phyloP scores from a whole-genome alignment of 345 rosid species.

The Toxicodendron radicans region DNA sequence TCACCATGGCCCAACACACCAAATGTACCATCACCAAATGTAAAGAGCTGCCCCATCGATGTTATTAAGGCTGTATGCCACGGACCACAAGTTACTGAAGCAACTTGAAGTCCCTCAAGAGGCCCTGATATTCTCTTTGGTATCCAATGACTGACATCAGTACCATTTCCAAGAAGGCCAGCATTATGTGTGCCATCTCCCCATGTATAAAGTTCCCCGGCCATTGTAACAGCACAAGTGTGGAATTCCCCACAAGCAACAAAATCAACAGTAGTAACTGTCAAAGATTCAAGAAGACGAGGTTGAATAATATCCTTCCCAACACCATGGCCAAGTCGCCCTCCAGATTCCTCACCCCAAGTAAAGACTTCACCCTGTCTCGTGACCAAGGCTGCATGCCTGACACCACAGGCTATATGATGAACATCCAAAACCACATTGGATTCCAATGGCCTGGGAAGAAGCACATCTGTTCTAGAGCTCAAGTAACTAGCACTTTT shows the following conservation, averaged over 20 bases:
- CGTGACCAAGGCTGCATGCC: slow-evolving; percentile 86
- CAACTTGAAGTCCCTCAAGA: slow-evolving; percentile 87
- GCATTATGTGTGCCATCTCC: slow-evolving; percentile 93
- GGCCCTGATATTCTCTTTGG: slow-evolving; percentile 94
- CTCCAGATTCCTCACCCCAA: slow-evolving; percentile 98
- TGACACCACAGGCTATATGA: slow-evolving; percentile 86
- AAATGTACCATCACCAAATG: slow-evolving; percentile 95
- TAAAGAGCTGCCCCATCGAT: slow-evolving; percentile 81
- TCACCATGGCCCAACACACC: slow-evolving; percentile 95
- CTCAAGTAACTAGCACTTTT: slow-evolving; percentile 52
- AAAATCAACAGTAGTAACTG: slow-evolving; percentile 59
- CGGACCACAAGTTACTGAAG: slow-evolving; percentile 89
- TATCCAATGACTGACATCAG: slow-evolving; percentile 92
- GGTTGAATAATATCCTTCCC: slow-evolving; percentile 80
- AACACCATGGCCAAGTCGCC: slow-evolving; percentile 92
- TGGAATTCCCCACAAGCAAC: slow-evolving; percentile 98
- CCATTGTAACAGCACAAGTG: slow-evolving; percentile 85
- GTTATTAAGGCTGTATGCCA: slow-evolving; percentile 98
- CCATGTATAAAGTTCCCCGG: slow-evolving; percentile 96
- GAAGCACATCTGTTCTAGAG: slow-evolving; percentile 64
- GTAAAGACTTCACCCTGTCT: slow-evolving; percentile 93
- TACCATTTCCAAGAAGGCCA: slow-evolving; percentile 93
- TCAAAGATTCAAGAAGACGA: slow-evolving; percentile 72
- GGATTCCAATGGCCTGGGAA: slow-evolving; percentile 82
- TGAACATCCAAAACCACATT: slow-evolving; percentile 88